Evolutionary conservation across 2,329 filamentous ascomycete species (phyloP).

Genomic region (Microascus cirrosus): DNA sequence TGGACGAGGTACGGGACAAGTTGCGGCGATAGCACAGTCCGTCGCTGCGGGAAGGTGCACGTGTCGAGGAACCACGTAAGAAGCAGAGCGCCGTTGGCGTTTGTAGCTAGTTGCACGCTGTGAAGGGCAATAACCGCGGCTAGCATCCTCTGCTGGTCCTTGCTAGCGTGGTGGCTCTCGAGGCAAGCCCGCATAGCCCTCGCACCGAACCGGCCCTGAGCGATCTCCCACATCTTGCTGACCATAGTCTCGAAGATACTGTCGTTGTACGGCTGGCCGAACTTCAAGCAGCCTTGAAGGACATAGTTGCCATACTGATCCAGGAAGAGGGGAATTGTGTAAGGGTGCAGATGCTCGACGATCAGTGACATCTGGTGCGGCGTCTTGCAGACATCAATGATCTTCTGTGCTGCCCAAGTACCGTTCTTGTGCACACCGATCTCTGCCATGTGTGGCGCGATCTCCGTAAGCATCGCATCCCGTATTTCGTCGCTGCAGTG

Average conservation of each 20-base stretch:
- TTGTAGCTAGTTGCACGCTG: constrained; percentile 91
- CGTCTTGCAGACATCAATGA: constrained; percentile 90
- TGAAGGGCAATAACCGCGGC: constrained; percentile 92
- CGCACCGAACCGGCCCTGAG: constrained; percentile 87
- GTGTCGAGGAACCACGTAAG: constrained; percentile 98
- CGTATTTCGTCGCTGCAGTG: constrained; percentile 85
- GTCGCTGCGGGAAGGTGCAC: constrained; percentile 85
- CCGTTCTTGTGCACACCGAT: constrained; percentile 99
- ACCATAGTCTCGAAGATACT: constrained; percentile 99
- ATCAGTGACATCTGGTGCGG: constrained; percentile 74
- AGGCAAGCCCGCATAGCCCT: constrained; percentile 94
- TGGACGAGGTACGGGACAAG: constrained; percentile 89
- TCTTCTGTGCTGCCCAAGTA: constrained; percentile 98
- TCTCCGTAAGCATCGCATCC: constrained; percentile 80
- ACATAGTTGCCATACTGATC: constrained; percentile 99
- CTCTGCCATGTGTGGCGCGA: constrained; percentile 85
- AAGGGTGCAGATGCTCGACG: constrained; percentile 72
- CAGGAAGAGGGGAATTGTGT: constrained; percentile 83
- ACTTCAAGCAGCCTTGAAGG: constrained; percentile 89
- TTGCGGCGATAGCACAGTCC: constrained; percentile 82
- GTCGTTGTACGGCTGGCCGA: constrained; percentile 78
- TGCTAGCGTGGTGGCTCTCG: constrained; percentile 89
- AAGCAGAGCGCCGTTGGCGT: constrained; percentile 86
- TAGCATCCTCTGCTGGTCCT: constrained; percentile 90
- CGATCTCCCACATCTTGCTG: constrained; percentile 82